Conservation (phyloP, 164 flowering plant species). For the Cinnamomum chago region DNA sequence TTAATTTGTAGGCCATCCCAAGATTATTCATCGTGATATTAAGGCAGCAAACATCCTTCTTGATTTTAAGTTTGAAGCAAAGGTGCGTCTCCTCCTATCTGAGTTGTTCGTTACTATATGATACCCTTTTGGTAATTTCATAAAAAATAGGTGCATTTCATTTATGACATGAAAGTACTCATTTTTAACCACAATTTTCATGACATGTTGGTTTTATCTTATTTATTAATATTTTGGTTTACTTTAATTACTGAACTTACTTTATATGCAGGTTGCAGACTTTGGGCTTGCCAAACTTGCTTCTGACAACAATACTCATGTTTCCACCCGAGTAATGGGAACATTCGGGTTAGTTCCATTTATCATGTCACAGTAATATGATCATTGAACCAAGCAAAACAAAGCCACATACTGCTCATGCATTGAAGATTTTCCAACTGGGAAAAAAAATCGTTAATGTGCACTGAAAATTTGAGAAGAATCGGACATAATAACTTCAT, state of each 20-base stretch:
- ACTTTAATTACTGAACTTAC: not conserved
- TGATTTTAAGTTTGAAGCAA: slow-evolving; percentile 91
- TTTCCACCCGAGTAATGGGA: slow-evolving; percentile 98
- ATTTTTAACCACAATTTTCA: not conserved
- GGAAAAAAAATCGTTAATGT: not conserved
- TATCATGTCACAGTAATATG: not conserved
- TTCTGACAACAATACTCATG: slow-evolving; percentile 83
- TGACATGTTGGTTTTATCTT: not conserved
- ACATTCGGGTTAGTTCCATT: slow-evolving; percentile 68
- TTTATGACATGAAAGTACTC: not conserved
- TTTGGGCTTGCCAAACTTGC: slow-evolving; percentile 93
- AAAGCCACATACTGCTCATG: not conserved
- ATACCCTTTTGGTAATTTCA: not conserved
- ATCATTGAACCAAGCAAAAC: too few species aligned
- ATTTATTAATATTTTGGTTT: not conserved
- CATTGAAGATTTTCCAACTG: not conserved
- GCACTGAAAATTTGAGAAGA: too few species aligned
- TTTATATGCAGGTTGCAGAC: slow-evolving; percentile 77
- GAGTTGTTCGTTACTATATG: not conserved
- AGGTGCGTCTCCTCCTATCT: slow-evolving; percentile 35
- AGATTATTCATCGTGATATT: slow-evolving; percentile 95
- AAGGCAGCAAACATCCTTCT: slow-evolving; percentile 89
- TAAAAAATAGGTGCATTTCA: not conserved
- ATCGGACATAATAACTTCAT: not conserved
- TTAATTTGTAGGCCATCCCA: slow-evolving; percentile 77